phyloP scores from a whole-genome alignment of 1,284 basidiomycete species.

The Moniliophthora roreri region DNA sequence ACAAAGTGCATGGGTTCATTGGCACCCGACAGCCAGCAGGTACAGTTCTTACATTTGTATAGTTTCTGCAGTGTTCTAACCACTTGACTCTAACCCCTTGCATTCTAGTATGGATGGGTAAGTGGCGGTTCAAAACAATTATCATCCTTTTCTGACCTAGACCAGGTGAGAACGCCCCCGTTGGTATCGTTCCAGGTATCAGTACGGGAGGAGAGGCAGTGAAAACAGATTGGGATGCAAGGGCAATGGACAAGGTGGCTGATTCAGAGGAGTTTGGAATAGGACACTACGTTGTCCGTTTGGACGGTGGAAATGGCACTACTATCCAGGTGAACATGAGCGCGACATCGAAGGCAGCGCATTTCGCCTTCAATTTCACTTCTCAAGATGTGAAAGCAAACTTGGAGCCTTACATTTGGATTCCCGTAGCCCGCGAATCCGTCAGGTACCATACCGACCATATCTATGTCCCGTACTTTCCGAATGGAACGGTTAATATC shows the following conservation, averaged over 20 bases:
- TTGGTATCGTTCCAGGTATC: constrained; percentile 63
- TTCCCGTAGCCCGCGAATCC: constrained; percentile 69
- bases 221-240: constrained; percentile 53
- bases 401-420: constrained; percentile 58
- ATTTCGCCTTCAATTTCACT: constrained; percentile 72
- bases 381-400: not conserved
- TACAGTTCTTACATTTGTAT: too few relatives aligned
- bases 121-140: too few relatives aligned
- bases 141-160: too few relatives aligned
- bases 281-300: constrained; percentile 65
- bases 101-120: constrained; percentile 47
- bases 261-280: constrained; percentile 59
- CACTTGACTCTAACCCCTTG: too few relatives aligned
- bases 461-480: constrained; percentile 61
- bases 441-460: constrained; percentile 13
- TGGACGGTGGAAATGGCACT: constrained; percentile 50
- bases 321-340: constrained; percentile 63
- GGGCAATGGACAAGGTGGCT: constrained; percentile 60
- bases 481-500: constrained; percentile 57
- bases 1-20: constrained; percentile 69
- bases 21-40: constrained; percentile 82
- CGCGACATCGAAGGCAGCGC: constrained; percentile 77
- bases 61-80: too few relatives aligned
- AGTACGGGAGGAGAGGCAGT: constrained; percentile 32
- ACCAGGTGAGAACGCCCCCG: constrained; percentile 76